These are phyloP conservation scores for Botrytis hyacinthi DNA, from an alignment of 2,329 filamentous ascomycete species.

Conservation along the genomic window DNA sequence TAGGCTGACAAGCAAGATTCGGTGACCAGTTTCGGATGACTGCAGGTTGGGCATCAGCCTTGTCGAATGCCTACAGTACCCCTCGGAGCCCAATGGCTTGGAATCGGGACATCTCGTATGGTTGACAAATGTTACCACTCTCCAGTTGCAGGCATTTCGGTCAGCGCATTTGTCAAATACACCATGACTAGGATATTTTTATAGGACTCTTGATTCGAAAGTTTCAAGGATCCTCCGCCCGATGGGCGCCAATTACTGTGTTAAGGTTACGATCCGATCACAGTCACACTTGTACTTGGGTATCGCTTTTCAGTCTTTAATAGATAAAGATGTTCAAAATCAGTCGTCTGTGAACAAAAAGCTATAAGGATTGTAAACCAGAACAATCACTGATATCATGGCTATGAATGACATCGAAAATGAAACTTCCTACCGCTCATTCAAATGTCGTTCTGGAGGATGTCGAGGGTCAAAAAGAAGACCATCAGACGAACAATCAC, in stretches of 20 bases:
- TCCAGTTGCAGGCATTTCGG: constrained; percentile 1
- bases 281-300: not conserved
- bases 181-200: not conserved
- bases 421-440: not conserved
- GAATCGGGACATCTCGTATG: not conserved
- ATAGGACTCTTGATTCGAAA: not conserved
- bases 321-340: not conserved
- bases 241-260: not conserved
- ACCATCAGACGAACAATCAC: not conserved
- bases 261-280: not conserved
- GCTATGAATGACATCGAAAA: not conserved
- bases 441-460: not conserved
- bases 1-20: constrained; percentile 14
- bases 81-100: constrained; percentile 9
- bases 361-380: not conserved
- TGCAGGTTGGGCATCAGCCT: constrained; percentile 13
- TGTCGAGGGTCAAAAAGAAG: not conserved
- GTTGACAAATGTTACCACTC: not conserved
- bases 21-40: constrained; percentile 15
- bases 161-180: not conserved
- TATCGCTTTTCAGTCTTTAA: not conserved
- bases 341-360: not conserved
- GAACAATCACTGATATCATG: not conserved
- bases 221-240: not conserved
- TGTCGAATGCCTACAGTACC: not conserved